Conservation (phyloP, 2,329 filamentous ascomycete genomes). For the Colletotrichum eremochloae region DNA sequence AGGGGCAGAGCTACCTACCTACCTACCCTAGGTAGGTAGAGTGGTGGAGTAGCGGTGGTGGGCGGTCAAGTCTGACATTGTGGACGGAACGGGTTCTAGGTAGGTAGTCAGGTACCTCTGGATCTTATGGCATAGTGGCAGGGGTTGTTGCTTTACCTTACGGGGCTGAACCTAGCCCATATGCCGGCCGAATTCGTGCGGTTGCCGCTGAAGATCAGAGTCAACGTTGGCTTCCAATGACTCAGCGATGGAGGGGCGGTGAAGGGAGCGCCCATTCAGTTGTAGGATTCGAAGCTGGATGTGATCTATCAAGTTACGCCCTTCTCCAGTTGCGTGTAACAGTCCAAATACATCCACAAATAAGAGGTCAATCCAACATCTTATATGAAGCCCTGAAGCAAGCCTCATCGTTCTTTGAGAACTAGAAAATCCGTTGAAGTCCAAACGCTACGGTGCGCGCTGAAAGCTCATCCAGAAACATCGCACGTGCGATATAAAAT, state of each 20-base stretch:
- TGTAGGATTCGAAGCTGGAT: neutral
- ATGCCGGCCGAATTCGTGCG: conserved; percentile 13
- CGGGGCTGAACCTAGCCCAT: neutral
- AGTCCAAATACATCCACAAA: neutral
- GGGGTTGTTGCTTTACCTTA: neutral
- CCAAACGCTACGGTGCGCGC: neutral
- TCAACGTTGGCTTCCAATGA: conserved; percentile 8
- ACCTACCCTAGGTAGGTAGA: neutral
- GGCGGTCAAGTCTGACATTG: conserved; percentile 13
- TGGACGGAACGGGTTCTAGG: neutral
- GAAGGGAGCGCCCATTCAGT: neutral
- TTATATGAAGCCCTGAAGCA: neutral
- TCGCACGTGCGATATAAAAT: neutral
- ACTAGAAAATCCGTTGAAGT: neutral
- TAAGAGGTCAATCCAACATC: neutral
- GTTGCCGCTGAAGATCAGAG: conserved; percentile 22
- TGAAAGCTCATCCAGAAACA: neutral
- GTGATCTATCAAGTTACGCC: neutral
- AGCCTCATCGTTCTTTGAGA: neutral
- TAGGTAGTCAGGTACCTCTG: neutral
- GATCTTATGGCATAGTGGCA: neutral
- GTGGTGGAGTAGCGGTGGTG: neutral
- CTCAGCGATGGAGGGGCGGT: conserved; percentile 8
- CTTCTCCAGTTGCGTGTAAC: neutral
- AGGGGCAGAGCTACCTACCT: conserved; percentile 7